These are phyloP conservation scores for Russula foetens DNA, from an alignment of 768 basidiomycete genomes.

Conservation along the genomic window DNA sequence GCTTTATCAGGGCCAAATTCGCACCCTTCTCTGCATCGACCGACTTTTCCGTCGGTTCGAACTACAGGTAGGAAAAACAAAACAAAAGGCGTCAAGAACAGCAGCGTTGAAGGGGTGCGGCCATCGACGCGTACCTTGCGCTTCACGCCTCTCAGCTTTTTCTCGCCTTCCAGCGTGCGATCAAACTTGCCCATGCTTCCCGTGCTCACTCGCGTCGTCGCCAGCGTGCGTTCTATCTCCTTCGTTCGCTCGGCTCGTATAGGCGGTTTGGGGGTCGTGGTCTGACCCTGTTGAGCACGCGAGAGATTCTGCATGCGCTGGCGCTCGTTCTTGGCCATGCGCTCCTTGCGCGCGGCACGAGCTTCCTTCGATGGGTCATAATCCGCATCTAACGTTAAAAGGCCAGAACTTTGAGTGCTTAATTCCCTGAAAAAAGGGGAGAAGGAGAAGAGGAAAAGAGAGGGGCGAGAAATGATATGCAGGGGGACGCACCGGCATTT, in stretches of 20 bases:
- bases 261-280: not conserved
- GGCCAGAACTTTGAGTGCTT: not conserved
- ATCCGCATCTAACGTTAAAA: conserved; percentile 50
- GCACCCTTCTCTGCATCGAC: conserved; percentile 58
- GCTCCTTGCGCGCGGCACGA: conserved; percentile 69
- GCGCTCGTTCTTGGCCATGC: conserved; percentile 77
- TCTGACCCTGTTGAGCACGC: conserved; percentile 36
- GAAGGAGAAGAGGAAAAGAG: not conserved
- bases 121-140: conserved; percentile 56
- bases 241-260: conserved; percentile 49
- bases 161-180: conserved; percentile 83
- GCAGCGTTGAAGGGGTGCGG: not conserved
- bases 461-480: not conserved
- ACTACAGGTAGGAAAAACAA: conserved; percentile 39
- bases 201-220: conserved; percentile 73
- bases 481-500: conserved; percentile 60
- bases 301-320: conserved; percentile 68
- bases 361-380: conserved; percentile 72
- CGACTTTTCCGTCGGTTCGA: conserved; percentile 72
- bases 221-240: conserved; percentile 70
- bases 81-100: not conserved
- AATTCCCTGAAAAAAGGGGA: no score
- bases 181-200: conserved; percentile 97
- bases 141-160: conserved; percentile 80
- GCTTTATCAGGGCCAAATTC: conserved; percentile 67